Evolutionary conservation across 2,329 filamentous ascomycete species (phyloP).

Genomic region (Neofusicoccum sp.): DNA sequence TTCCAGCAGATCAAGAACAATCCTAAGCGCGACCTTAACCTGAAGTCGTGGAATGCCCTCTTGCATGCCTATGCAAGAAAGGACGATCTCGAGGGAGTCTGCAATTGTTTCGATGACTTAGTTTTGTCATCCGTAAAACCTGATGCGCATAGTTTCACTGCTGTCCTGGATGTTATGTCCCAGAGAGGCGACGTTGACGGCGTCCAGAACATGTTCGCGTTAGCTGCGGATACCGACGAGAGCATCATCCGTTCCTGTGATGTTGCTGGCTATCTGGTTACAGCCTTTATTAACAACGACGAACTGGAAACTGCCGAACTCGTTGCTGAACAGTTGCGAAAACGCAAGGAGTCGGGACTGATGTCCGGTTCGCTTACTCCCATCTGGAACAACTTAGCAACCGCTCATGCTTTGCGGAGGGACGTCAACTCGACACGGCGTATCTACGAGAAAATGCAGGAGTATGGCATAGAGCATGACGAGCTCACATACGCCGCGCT

Average conservation of each 20-base stretch:
- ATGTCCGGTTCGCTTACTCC: slow-evolving; percentile 58
- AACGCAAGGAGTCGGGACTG: slow-evolving; percentile 39
- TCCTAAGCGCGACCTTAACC: slow-evolving; percentile 60
- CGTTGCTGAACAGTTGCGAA: slow-evolving; percentile 48
- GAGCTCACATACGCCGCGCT: slow-evolving; percentile 62
- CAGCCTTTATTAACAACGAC: slow-evolving; percentile 59
- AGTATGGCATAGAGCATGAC: slow-evolving; percentile 54
- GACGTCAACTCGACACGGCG: slow-evolving; percentile 58
- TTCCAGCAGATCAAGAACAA: slow-evolving; percentile 64
- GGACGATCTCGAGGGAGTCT: slow-evolving; percentile 67
- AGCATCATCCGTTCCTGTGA: not conserved
- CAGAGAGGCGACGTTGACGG: slow-evolving; percentile 72
- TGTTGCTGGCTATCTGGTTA: slow-evolving; percentile 57
- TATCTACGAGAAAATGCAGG: slow-evolving; percentile 59
- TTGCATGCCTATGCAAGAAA: slow-evolving; percentile 70
- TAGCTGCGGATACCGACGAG: slow-evolving; percentile 47
- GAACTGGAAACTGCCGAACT: slow-evolving; percentile 43
- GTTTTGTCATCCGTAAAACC: slow-evolving; percentile 53
- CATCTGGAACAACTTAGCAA: slow-evolving; percentile 79
- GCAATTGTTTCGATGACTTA: slow-evolving; percentile 66
- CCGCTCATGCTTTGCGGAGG: slow-evolving; percentile 67
- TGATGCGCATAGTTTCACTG: slow-evolving; percentile 67
- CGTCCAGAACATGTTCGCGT: slow-evolving; percentile 65
- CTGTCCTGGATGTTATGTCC: slow-evolving; percentile 72
- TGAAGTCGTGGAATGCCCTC: slow-evolving; percentile 73